phyloP scores from a whole-genome alignment of 805 yeast genomes.

The Pichia ethanolica region DNA sequence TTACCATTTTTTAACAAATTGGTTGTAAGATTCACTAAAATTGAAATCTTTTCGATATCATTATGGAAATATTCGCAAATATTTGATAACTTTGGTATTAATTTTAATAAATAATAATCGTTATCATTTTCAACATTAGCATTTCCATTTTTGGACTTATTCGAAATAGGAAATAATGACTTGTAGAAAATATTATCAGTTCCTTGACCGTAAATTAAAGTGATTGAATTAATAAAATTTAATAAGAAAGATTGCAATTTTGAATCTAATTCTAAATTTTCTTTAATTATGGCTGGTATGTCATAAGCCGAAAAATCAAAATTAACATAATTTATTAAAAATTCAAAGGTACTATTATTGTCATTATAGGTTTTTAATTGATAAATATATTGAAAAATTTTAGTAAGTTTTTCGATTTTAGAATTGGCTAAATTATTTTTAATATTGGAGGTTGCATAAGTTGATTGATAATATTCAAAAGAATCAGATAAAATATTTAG shows the following conservation, averaged over 20 bases:
- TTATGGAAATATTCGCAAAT: constrained; percentile 9
- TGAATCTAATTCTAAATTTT: constrained; percentile 17
- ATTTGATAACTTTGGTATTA: constrained; percentile 7
- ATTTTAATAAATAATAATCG: constrained; percentile 12
- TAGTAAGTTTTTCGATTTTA: constrained; percentile 14
- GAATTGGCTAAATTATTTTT: constrained; percentile 13
- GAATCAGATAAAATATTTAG: constrained; percentile 27
- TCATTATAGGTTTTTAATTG: constrained; percentile 27
- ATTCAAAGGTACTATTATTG: constrained; percentile 29
- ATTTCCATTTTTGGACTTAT: neutral
- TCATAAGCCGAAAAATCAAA: constrained; percentile 36
- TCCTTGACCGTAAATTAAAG: constrained; percentile 25
- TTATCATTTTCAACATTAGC: constrained; percentile 3
- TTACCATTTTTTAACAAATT: neutral
- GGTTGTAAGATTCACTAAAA: constrained; percentile 2
- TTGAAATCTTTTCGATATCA: constrained; percentile 11
- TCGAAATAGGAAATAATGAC: constrained; percentile 12
- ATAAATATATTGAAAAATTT: constrained; percentile 29
- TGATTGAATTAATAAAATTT: constrained; percentile 35
- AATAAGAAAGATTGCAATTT: constrained; percentile 30
- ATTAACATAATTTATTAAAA: constrained; percentile 33
- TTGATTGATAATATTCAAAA: constrained; percentile 16
- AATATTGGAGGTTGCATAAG: constrained; percentile 10
- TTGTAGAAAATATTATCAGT: constrained; percentile 13
- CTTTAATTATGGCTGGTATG: constrained; percentile 27